Conservation (phyloP, 2,329 filamentous ascomycete genomes). For the Aspergillus hiratsukae region DNA sequence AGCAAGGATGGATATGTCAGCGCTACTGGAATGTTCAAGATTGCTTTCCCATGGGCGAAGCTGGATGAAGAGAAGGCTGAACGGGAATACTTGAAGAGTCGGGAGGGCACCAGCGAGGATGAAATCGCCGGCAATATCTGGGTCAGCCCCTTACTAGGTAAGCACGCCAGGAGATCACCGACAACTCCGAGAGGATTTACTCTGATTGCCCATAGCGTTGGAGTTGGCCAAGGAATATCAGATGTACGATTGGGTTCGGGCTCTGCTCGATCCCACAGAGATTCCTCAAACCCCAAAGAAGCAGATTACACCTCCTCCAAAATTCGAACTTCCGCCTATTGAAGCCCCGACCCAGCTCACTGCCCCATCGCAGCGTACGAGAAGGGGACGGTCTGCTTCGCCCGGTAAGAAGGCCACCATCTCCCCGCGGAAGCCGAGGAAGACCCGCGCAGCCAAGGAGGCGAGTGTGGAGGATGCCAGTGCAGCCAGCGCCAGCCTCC, state of each 20-base stretch:
- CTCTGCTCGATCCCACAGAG: slow-evolving; percentile 82
- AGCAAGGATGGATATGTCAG: slow-evolving; percentile 63
- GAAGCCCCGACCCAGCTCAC: slow-evolving; percentile 32
- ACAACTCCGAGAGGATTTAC: neutral
- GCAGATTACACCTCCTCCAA: slow-evolving; percentile 75
- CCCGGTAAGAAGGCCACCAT: slow-evolving; percentile 48
- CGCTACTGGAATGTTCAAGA: slow-evolving; percentile 67
- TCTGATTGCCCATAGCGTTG: slow-evolving; percentile 58
- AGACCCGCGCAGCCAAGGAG: slow-evolving; percentile 47
- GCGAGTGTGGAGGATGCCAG: slow-evolving; percentile 46
- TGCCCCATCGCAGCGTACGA: slow-evolving; percentile 37
- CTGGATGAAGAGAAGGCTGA: slow-evolving; percentile 55
- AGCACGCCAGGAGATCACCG: slow-evolving; percentile 9
- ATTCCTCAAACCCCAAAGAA: slow-evolving; percentile 66
- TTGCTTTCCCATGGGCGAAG: slow-evolving; percentile 62
- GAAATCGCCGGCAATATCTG: slow-evolving; percentile 96
- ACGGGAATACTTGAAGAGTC: slow-evolving; percentile 73
- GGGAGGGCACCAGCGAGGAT: slow-evolving; percentile 75
- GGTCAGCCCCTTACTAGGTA: slow-evolving; percentile 75
- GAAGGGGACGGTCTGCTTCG: slow-evolving; percentile 57
- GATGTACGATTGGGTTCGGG: slow-evolving; percentile 81
- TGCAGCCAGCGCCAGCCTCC: slow-evolving; percentile 46
- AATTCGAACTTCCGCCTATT: slow-evolving; percentile 58
- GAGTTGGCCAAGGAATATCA: slow-evolving; percentile 80
- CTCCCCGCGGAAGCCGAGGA: slow-evolving; percentile 53